phyloP scores from a whole-genome alignment of 169 alveolate species.

The Plasmodium ovale region DNA sequence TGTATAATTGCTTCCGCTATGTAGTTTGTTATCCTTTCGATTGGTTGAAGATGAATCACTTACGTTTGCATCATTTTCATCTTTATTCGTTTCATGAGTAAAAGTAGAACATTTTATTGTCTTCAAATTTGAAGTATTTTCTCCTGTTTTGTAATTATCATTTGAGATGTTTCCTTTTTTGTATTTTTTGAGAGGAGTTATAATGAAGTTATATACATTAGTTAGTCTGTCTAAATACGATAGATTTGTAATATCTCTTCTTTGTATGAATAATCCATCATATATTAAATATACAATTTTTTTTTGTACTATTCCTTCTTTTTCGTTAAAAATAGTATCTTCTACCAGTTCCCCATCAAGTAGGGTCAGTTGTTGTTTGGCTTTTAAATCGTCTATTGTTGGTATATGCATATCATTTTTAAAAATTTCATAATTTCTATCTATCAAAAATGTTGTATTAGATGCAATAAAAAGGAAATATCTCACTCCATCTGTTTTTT shows the following conservation, averaged over 20 bases:
- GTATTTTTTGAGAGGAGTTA: constrained; percentile 78
- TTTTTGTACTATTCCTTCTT: constrained; percentile 51
- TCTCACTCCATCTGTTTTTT: constrained; percentile 93
- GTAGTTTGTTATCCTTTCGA: background rate
- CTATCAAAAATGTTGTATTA: constrained; percentile 88
- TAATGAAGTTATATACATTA: constrained; percentile 83
- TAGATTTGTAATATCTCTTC: constrained; percentile 84
- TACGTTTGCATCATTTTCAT: background rate
- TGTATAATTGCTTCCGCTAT: background rate
- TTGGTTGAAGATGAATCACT: background rate
- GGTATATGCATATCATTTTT: constrained; percentile 87
- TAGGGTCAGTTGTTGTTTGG: constrained; percentile 89
- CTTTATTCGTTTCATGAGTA: background rate
- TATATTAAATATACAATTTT: constrained; percentile 83
- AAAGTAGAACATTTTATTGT: background rate
- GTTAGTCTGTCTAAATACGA: constrained; percentile 89
- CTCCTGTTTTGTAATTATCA: background rate
- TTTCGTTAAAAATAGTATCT: constrained; percentile 74
- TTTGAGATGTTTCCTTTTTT: background rate
- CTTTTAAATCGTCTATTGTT: constrained; percentile 80
- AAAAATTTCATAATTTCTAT: constrained; percentile 89
- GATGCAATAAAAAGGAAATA: constrained; percentile 90
- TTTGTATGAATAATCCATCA: constrained; percentile 89
- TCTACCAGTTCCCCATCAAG: constrained; percentile 92
- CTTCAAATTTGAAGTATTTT: background rate